A percentile compares a stretch with the other conserved stretches of the same genome.
These are phyloP conservation scores for Graphiopsis chlorocephala DNA, from an alignment of 2,329 filamentous ascomycete species.

Conservation along the genomic window DNA sequence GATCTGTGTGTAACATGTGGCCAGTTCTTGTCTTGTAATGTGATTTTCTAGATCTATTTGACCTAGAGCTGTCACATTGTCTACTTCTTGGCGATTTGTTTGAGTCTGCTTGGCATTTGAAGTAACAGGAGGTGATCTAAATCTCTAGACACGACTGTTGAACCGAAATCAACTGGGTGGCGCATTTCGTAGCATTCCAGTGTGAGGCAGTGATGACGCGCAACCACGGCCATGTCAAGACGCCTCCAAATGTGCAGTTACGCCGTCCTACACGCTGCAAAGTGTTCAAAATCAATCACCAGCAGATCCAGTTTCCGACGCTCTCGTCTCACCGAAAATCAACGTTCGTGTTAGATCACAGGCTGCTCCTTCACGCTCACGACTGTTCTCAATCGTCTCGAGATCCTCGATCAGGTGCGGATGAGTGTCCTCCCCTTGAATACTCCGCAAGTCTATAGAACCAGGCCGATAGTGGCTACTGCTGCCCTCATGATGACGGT, in stretches of 20 bases:
- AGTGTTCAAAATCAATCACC: not conserved
- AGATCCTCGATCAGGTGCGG: not conserved
- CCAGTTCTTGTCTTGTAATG: not conserved
- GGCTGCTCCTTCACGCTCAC: not conserved
- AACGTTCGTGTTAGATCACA: not conserved
- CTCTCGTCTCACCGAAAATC: not conserved
- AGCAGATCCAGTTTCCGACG: not conserved
- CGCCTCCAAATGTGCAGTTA: not conserved
- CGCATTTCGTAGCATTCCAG: not conserved
- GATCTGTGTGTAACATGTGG: not conserved
- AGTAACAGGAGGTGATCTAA: not conserved
- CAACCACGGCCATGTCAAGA: not conserved
- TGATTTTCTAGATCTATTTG: not conserved
- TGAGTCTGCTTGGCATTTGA: not conserved
- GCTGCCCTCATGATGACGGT: conserved; percentile 1
- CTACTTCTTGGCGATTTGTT: not conserved
- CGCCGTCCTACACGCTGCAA: not conserved
- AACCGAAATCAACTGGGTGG: not conserved
- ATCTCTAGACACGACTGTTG: not conserved
- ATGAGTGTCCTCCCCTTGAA: not conserved
- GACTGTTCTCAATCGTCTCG: not conserved
- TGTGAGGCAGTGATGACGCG: not conserved
- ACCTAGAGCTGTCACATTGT: not conserved
- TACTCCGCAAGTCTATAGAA: not conserved
- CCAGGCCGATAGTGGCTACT: not conserved